Conservation (phyloP, 768 basidiomycete species). For the Lactarius psammicola region DNA sequence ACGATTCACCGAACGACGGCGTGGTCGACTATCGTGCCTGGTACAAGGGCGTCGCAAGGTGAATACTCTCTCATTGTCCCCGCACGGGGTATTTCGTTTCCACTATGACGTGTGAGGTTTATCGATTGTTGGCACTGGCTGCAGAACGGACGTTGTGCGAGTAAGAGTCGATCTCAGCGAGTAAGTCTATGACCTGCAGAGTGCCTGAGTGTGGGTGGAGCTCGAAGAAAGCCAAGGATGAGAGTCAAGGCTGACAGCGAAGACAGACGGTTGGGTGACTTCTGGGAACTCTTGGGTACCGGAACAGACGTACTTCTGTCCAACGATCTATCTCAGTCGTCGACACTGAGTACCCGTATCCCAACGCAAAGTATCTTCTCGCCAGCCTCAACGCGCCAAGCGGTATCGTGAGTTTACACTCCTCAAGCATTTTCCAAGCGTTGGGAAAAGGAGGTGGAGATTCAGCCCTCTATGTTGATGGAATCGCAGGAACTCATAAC, state of each 20-base stretch:
- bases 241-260: slow-evolving; percentile 80
- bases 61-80: slow-evolving; percentile 91
- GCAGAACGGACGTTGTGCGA: slow-evolving; percentile 73
- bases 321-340: slow-evolving; percentile 66
- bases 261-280: slow-evolving; percentile 68
- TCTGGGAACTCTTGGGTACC: slow-evolving; percentile 47
- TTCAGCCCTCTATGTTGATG: slow-evolving; percentile 38
- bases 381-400: slow-evolving; percentile 45
- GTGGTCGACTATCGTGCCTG: slow-evolving; percentile 83
- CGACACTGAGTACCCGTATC: slow-evolving; percentile 53
- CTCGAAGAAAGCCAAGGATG: slow-evolving; percentile 44
- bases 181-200: slow-evolving; percentile 26
- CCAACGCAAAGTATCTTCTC: slow-evolving; percentile 63
- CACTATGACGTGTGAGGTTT: slow-evolving; percentile 80
- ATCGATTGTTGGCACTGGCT: slow-evolving; percentile 72
- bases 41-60: slow-evolving; percentile 85
- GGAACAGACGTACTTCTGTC: slow-evolving; percentile 55
- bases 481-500: slow-evolving; percentile 49
- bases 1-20: slow-evolving; percentile 70
- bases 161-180: slow-evolving; percentile 61
- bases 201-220: slow-evolving; percentile 7
- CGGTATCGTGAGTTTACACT: slow-evolving; percentile 57
- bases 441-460: slow-evolving; percentile 44
- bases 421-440: slow-evolving; percentile 51
- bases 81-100: slow-evolving; percentile 81